Percentiles rank a stretch among this genome's conserved stretches.
phyloP scores from a whole-genome alignment of 352 stramenopile species.

The Discostella stelligera region DNA sequence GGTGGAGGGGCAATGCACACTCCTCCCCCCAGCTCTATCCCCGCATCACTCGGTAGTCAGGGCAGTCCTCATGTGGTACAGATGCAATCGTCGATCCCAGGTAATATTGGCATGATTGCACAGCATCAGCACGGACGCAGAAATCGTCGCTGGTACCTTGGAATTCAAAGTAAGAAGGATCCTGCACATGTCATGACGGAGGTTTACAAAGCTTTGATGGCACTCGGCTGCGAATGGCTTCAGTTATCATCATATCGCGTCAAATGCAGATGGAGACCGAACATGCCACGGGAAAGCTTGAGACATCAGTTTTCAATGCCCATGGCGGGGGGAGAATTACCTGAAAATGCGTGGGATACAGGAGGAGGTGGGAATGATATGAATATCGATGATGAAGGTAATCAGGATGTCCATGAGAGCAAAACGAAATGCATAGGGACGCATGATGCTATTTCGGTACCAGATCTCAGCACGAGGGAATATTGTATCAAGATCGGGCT shows the following conservation, averaged over 20 bases:
- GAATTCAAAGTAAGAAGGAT: constrained; percentile 99
- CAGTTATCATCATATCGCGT: constrained; percentile 95
- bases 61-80: constrained; percentile 64
- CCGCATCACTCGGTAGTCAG: constrained; percentile 36
- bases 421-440: constrained; percentile 72
- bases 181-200: constrained; percentile 99
- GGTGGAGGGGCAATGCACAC: constrained; percentile 28
- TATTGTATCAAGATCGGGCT: constrained; percentile 94
- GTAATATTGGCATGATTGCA: constrained; percentile 83
- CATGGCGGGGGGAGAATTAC: constrained; percentile 57
- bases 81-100: constrained; percentile 82
- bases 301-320: constrained; percentile 40
- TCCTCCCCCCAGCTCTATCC: constrained; percentile 35
- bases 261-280: constrained; percentile 94
- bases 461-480: constrained; percentile 75
- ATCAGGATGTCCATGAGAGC: constrained; percentile 31
- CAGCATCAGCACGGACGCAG: constrained; percentile 80
- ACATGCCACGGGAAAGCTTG: constrained; percentile 55
- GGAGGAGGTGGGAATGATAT: constrained; percentile 45
- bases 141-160: constrained; percentile 95
- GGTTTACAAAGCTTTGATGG: constrained; percentile 97
- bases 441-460: constrained; percentile 63
- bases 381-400: constrained; percentile 61
- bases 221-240: constrained; percentile 96
- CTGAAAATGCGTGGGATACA: constrained; percentile 53